Base-by-base conservation (phyloP, 768 basidiomycete species). In the Agaricus blazei region DNA sequence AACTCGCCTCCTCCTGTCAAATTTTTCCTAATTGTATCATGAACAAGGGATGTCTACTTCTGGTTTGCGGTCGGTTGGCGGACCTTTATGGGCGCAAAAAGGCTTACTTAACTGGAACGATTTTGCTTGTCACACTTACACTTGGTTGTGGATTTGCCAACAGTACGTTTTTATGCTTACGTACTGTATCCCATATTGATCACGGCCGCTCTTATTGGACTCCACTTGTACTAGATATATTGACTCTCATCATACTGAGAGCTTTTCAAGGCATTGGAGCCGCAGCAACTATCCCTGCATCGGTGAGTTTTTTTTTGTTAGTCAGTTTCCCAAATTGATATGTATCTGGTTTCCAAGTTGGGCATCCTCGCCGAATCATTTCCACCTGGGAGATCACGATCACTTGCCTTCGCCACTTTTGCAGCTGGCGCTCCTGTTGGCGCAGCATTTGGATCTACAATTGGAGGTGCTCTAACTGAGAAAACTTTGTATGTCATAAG, bases 401-500 rank as follows among this genome's bases (percentile, higher is more conserved):
- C 88, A 1, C 68, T 83, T 0, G 93, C 91, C 0, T 96, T 95
- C 59, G 82, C 93, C 0, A 83, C 86, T 0, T 95, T 93, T 59
- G 78, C 87, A 0, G 90, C 91, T 0, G 94, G 94, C 27, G 90
- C 88, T 0, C 92, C 93, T 0, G 64, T 94, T 4, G 93, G 93
- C 0, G 87, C 78, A 0, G 87, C 82, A 0, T 69, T 93, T 14
- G 92, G 93, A 1, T 75, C 75, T 29, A 69, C 83, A 0, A 56
- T 91, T 0, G 91, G 92, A 15, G 90, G 89, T 15, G 70, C 85
- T 1, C 68, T 91, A 19, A 88, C 85, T 0, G 79, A 90, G 61
- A 68, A 69, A 11, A 72, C 79, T 23, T 51, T 54, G 79, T 76
- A 56, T 34, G 72, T 65, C 24, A 41, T 29, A 38, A 26, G 14